Conservation (phyloP, 2,329 filamentous ascomycete species). For the Monilinia laxa region DNA sequence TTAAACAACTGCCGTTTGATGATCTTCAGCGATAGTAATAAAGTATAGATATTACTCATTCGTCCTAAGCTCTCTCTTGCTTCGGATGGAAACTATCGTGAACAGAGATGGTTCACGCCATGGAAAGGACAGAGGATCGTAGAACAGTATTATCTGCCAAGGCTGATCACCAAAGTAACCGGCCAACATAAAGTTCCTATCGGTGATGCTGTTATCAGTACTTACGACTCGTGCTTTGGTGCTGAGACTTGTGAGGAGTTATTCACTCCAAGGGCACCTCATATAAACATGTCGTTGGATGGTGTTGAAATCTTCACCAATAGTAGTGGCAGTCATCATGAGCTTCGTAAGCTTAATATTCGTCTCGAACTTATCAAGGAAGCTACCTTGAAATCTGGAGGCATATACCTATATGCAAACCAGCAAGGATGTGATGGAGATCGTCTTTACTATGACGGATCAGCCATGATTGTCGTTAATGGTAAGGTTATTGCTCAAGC, state of each 20-base stretch:
- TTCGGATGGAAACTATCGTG: conserved; percentile 67
- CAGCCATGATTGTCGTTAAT: conserved; percentile 60
- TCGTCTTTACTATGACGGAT: conserved; percentile 56
- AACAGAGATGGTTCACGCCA: conserved; percentile 61
- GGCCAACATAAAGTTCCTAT: conserved; percentile 53
- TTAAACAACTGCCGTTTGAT: neutral
- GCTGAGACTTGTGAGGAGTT: conserved; percentile 69
- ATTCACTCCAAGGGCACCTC: conserved; percentile 49
- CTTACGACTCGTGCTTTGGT: conserved; percentile 62
- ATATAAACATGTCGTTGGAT: conserved; percentile 61
- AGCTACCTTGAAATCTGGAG: conserved; percentile 61
- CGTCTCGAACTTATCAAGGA: conserved; percentile 64
- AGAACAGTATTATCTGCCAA: conserved; percentile 65
- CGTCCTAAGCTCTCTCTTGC: conserved; percentile 71
- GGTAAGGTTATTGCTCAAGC: conserved; percentile 62
- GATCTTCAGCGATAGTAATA: neutral
- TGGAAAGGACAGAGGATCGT: conserved; percentile 59
- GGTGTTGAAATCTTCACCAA: conserved; percentile 75
- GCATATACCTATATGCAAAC: conserved; percentile 62
- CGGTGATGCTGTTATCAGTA: conserved; percentile 56
- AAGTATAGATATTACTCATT: conserved; percentile 63
- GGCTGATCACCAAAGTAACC: conserved; percentile 51
- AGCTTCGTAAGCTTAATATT: conserved; percentile 64
- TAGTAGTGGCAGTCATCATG: conserved; percentile 65
- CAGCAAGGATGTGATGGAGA: conserved; percentile 60